Conservation (phyloP, 345 rosid genomes). For the Melaleuca quinquenervia region DNA sequence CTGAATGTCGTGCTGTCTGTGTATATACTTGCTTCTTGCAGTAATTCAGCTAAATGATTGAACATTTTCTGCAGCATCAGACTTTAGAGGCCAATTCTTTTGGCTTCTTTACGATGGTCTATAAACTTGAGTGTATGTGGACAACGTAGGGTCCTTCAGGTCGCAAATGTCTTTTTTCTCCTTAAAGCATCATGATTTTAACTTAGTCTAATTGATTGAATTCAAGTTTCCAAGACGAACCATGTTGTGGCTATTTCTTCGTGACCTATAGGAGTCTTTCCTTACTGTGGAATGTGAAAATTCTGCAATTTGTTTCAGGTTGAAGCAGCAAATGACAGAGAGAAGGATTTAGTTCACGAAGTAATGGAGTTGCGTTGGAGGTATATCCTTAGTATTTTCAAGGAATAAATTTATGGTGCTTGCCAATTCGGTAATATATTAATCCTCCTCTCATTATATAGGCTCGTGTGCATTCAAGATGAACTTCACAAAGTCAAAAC, state of each 20-base stretch:
- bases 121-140: neutral
- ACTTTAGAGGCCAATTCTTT: neutral
- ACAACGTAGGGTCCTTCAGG: neutral
- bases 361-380: slow-evolving; percentile 85
- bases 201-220: neutral
- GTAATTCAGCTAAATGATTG: neutral
- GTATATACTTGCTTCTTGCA: neutral
- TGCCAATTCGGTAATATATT: neutral
- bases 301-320: slow-evolving; percentile 34
- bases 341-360: slow-evolving; percentile 81
- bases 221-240: neutral
- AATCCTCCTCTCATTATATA: slow-evolving; percentile 9
- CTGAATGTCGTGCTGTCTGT: neutral
- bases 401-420: neutral
- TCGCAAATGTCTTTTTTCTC: neutral
- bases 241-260: neutral
- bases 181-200: neutral
- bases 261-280: neutral
- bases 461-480: slow-evolving; percentile 79
- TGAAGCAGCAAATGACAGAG: slow-evolving; percentile 87
- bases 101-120: neutral
- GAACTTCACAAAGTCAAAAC: slow-evolving; percentile 74
- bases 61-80: neutral
- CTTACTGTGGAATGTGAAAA: neutral
- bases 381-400: slow-evolving; percentile 16